A percentile compares a stretch with the other conserved stretches of the same genome.
These are phyloP conservation scores for Cladosporium sp. DNA, from an alignment of 2,329 filamentous ascomycete genomes.

Conservation along the genomic window DNA sequence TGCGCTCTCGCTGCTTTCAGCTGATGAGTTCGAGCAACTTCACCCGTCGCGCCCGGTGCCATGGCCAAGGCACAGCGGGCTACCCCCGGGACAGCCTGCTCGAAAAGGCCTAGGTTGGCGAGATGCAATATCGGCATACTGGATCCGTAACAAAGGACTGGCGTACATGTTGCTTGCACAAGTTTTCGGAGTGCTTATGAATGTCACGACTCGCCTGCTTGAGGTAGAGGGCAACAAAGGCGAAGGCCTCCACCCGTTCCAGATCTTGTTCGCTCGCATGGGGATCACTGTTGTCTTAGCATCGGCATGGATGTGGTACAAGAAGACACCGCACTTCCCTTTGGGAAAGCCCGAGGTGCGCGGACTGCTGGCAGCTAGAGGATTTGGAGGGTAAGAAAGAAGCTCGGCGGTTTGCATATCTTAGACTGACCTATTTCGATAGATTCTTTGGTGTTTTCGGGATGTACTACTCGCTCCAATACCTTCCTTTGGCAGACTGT, in stretches of 20 bases:
- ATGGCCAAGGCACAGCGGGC: background rate
- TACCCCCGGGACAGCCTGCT: background rate
- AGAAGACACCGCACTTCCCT: conserved; percentile 63
- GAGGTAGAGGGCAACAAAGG: conserved; percentile 64
- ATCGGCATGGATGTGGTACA: conserved; percentile 69
- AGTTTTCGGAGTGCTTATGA: conserved; percentile 81
- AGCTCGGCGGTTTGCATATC: background rate
- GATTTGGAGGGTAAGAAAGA: conserved; percentile 56
- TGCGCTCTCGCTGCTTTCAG: conserved; percentile 37
- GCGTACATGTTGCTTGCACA: conserved; percentile 70
- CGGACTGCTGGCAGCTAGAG: conserved; percentile 63
- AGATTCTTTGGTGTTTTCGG: conserved; percentile 36
- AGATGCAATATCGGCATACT: conserved; percentile 39
- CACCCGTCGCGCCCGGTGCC: background rate
- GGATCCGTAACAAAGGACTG: conserved; percentile 66
- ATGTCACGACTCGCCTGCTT: conserved; percentile 70
- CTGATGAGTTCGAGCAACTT: conserved; percentile 31
- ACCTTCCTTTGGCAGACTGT: conserved; percentile 79
- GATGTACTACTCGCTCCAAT: conserved; percentile 70
- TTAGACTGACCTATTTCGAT: background rate
- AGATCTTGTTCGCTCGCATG: conserved; percentile 80
- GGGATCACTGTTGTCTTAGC: conserved; percentile 65
- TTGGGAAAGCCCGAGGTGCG: conserved; percentile 65
- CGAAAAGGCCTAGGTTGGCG: conserved; percentile 17
- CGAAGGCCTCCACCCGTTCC: conserved; percentile 73